These are phyloP conservation scores for Teratosphaeria zuluensis DNA, from an alignment of 2,329 filamentous ascomycete genomes.

Conservation along the genomic window DNA sequence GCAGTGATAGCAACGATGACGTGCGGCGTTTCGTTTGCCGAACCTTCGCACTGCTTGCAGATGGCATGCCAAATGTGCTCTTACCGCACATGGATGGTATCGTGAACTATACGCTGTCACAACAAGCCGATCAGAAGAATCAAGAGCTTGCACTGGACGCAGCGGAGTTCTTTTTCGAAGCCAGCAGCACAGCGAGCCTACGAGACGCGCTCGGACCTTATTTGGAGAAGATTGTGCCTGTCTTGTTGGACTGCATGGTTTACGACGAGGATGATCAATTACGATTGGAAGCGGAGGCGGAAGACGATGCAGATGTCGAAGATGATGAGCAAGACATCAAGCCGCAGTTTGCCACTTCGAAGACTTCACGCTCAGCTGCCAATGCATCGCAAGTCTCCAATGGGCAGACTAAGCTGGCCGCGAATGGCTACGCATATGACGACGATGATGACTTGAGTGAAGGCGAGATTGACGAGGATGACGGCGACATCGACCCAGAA, in stretches of 20 bases:
- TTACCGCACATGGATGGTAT: conserved; percentile 77
- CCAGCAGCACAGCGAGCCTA: conserved; percentile 76
- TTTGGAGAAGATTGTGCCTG: conserved; percentile 75
- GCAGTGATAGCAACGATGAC: conserved; percentile 66
- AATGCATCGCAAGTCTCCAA: conserved; percentile 44
- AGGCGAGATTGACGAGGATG: conserved; percentile 67
- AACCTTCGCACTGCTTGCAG: conserved; percentile 83
- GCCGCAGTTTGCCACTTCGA: conserved; percentile 71
- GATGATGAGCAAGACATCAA: conserved; percentile 87
- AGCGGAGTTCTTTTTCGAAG: conserved; percentile 92
- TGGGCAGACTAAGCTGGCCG: conserved; percentile 39
- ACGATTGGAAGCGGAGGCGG: conserved; percentile 66
- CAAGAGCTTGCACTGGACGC: conserved; percentile 88
- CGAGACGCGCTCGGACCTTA: conserved; percentile 68
- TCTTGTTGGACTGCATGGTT: conserved; percentile 88
- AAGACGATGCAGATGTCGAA: conserved; percentile 78
- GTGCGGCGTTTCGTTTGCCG: conserved; percentile 90
- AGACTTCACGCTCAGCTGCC: conserved; percentile 40
- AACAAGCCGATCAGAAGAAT: conserved; percentile 73
- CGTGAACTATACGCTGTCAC: conserved; percentile 84
- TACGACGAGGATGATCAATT: conserved; percentile 91
- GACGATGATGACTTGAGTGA: conserved; percentile 81
- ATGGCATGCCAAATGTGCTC: conserved; percentile 82
- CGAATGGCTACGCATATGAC: conserved; percentile 25
- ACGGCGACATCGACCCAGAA: conserved; percentile 65